Evolutionary conservation across 768 basidiomycete species (phyloP).

Genomic region (Mycena vulgaris): DNA sequence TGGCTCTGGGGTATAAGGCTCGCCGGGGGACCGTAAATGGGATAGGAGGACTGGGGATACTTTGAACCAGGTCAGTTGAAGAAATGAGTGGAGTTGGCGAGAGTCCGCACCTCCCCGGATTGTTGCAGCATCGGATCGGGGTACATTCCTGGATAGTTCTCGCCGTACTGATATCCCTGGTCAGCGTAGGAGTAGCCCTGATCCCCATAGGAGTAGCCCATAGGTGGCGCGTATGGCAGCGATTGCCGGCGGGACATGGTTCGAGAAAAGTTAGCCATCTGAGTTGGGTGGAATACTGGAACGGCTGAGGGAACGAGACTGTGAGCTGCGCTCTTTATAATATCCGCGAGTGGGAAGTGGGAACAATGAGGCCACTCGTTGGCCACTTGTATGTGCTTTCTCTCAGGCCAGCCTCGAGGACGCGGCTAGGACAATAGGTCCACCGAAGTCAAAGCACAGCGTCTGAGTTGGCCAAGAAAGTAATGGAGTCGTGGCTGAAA

Average conservation of each 20-base stretch:
- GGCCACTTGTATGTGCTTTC: slow-evolving; percentile 27
- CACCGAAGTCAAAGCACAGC: slow-evolving; percentile 33
- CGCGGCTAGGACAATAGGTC: slow-evolving; percentile 36
- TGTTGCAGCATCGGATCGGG: slow-evolving; percentile 57
- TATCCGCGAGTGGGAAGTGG: slow-evolving; percentile 1
- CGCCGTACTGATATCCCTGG: slow-evolving; percentile 44
- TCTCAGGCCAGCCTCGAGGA: slow-evolving; percentile 41
- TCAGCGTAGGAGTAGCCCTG: slow-evolving; percentile 31
- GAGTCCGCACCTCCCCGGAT: slow-evolving; percentile 54
- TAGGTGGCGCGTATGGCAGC: slow-evolving; percentile 39
- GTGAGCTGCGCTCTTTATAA: slow-evolving; percentile 24
- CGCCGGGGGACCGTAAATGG: slow-evolving; percentile 59
- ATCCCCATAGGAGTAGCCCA: slow-evolving; percentile 26
- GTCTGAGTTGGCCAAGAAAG: neutral
- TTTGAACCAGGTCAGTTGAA: slow-evolving; percentile 35
- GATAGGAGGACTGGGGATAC: slow-evolving; percentile 64
- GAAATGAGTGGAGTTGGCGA: neutral
- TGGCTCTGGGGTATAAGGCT: slow-evolving; percentile 56
- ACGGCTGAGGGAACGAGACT: slow-evolving; percentile 6
- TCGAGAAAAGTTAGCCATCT: slow-evolving; percentile 36
- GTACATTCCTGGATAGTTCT: slow-evolving; percentile 54
- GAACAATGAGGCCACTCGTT: slow-evolving; percentile 38
- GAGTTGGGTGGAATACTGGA: slow-evolving; percentile 3
- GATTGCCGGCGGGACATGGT: slow-evolving; percentile 46
- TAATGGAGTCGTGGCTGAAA: slow-evolving; percentile 3